phyloP scores from a whole-genome alignment of 257 asterid species.

The Echites panduratus region DNA sequence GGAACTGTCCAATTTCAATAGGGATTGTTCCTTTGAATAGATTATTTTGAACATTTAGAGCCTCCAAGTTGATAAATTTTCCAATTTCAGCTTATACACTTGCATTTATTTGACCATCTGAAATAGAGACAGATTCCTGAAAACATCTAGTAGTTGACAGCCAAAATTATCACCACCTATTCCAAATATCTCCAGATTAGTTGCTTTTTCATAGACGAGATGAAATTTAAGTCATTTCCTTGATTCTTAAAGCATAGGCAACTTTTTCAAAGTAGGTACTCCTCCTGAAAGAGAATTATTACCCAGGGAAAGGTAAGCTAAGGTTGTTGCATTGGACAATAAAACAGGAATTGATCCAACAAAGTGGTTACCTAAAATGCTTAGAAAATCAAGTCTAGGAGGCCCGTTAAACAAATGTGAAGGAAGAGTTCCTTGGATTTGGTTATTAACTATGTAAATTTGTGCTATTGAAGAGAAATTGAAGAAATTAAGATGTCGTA shows the following conservation, averaged over 20 bases:
- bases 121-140: constrained; percentile 10
- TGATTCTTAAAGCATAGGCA: constrained; percentile 12
- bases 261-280: constrained; percentile 21
- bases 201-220: constrained; percentile 15
- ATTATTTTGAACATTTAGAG: constrained; percentile 14
- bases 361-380: constrained; percentile 19
- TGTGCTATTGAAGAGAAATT: constrained; percentile 17
- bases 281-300: constrained; percentile 18
- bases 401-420: constrained; percentile 14
- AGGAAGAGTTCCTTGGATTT: constrained; percentile 20
- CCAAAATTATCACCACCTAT: constrained; percentile 13
- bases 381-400: constrained; percentile 17
- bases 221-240: constrained; percentile 20
- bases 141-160: constrained; percentile 14
- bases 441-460: constrained; percentile 19
- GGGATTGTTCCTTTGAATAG: constrained; percentile 24
- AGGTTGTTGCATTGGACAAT: constrained; percentile 18
- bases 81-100: constrained; percentile 20
- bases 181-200: constrained; percentile 11
- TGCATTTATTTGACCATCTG: constrained; percentile 17
- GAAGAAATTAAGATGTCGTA: no score
- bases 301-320: constrained; percentile 10
- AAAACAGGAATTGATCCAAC: constrained; percentile 22
- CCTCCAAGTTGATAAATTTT: constrained; percentile 12
- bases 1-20: constrained; percentile 13